Percentiles rank a stretch among this genome's conserved stretches.
phyloP scores from a whole-genome alignment of 2,329 filamentous ascomycete species.

The Sporothrix brasiliensis region DNA sequence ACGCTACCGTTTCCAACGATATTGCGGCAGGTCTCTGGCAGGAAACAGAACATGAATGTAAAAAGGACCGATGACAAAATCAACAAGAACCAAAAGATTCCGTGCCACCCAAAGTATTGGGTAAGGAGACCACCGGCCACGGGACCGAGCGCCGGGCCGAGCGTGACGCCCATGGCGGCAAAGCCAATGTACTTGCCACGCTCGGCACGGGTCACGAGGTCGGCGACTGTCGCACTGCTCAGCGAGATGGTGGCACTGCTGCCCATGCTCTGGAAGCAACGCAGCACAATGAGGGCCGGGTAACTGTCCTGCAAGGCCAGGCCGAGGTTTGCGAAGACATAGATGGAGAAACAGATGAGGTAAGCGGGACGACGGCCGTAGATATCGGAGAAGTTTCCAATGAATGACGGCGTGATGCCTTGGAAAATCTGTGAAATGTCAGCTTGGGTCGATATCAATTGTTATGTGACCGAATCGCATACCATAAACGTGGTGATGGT shows the following conservation, averaged over 20 bases:
- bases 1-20: constrained; percentile 55
- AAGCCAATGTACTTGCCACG: constrained; percentile 57
- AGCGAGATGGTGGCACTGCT: constrained; percentile 34
- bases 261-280: constrained; percentile 55
- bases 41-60: constrained; percentile 34
- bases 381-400: constrained; percentile 54
- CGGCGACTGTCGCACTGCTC: constrained; percentile 34
- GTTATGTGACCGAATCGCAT: not conserved
- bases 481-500: constrained; percentile 50
- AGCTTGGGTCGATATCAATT: not conserved
- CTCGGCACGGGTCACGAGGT: constrained; percentile 54
- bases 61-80: constrained; percentile 49
- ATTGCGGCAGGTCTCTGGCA: constrained; percentile 57
- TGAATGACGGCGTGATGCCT: constrained; percentile 54
- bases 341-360: constrained; percentile 51
- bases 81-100: constrained; percentile 59
- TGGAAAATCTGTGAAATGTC: constrained; percentile 48
- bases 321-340: constrained; percentile 50
- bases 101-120: constrained; percentile 56
- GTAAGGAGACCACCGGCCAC: constrained; percentile 58
- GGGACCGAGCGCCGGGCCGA: constrained; percentile 50
- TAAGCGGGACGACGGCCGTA: constrained; percentile 54
- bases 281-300: constrained; percentile 50
- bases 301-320: constrained; percentile 49
- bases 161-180: constrained; percentile 48